Conservation (phyloP, 1,139 yeast species). For the Komagataea norvegica region DNA sequence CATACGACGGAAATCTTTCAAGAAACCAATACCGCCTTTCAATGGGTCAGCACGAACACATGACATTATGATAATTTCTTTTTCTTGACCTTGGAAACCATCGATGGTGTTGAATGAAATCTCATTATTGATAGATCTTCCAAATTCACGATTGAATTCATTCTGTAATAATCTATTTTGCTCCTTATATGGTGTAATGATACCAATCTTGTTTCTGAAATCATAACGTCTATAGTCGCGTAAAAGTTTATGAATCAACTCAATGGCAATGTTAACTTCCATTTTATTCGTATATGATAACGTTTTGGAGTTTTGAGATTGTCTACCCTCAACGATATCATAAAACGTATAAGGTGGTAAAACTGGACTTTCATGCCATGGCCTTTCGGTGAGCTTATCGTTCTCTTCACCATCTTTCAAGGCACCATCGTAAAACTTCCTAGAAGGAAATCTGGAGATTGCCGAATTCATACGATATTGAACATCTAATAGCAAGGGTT, state of each 20-base stretch:
- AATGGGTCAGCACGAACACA: constrained; percentile 83
- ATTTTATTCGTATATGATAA: constrained; percentile 64
- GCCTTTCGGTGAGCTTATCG: constrained; percentile 51
- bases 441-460: constrained; percentile 82
- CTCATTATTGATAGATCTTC: constrained; percentile 54
- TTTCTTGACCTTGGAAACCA: constrained; percentile 98
- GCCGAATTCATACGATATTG: constrained; percentile 98
- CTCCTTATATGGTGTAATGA: constrained; percentile 92
- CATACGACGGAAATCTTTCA: constrained; percentile 89
- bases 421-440: constrained; percentile 69
- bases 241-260: constrained; percentile 57
- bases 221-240: constrained; percentile 45
- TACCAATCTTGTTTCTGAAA: constrained; percentile 73
- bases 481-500: constrained; percentile 71
- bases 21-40: constrained; percentile 66
- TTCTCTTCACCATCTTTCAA: constrained; percentile 75
- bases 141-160: constrained; percentile 55
- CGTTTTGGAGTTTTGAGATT: constrained; percentile 56
- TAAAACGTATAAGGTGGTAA: constrained; percentile 79
- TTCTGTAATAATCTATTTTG: constrained; percentile 62
- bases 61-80: constrained; percentile 86
- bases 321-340: constrained; percentile 62
- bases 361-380: constrained; percentile 63
- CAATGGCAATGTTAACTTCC: constrained; percentile 72
- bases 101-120: constrained; percentile 94